These are phyloP conservation scores for Cyberlindnera bimundalis DNA, from an alignment of 805 yeast species.

Conservation along the genomic window DNA sequence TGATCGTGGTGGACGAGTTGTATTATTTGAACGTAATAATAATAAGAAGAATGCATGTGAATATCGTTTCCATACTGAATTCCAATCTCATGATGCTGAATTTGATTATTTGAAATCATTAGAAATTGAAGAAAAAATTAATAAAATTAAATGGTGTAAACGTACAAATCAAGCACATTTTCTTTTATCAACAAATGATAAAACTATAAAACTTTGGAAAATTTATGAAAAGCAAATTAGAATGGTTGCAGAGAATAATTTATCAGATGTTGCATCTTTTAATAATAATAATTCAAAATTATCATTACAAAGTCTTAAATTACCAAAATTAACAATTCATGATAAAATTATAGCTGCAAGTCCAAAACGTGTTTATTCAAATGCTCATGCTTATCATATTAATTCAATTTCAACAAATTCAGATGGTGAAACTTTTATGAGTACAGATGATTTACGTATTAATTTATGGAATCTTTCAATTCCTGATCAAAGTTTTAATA, in stretches of 20 bases:
- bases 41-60: constrained; percentile 75
- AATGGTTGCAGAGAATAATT: constrained; percentile 88
- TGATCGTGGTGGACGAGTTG: constrained; percentile 98
- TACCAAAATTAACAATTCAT: constrained; percentile 89
- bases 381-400: constrained; percentile 98
- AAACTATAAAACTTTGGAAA: constrained; percentile 98
- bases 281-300: constrained; percentile 19
- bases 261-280: constrained; percentile 41
- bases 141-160: constrained; percentile 94
- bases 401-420: constrained; percentile 92
- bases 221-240: constrained; percentile 87
- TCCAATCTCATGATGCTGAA: constrained; percentile 98
- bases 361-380: constrained; percentile 86
- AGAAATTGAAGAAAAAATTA: constrained; percentile 97
- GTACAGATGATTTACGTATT: constrained; percentile 91
- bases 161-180: constrained; percentile 89
- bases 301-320: constrained; percentile 48
- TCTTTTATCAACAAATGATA: constrained; percentile 88
- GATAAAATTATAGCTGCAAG: constrained; percentile 94
- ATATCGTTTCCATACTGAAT: constrained; percentile 92
- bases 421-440: constrained; percentile 92
- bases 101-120: constrained; percentile 93
- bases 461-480: constrained; percentile 94
- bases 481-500: constrained; percentile 93
- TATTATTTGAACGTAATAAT: constrained; percentile 85